phyloP scores from a whole-genome alignment of 2,329 filamentous ascomycete genomes.

The Aureobasidium sp. region DNA sequence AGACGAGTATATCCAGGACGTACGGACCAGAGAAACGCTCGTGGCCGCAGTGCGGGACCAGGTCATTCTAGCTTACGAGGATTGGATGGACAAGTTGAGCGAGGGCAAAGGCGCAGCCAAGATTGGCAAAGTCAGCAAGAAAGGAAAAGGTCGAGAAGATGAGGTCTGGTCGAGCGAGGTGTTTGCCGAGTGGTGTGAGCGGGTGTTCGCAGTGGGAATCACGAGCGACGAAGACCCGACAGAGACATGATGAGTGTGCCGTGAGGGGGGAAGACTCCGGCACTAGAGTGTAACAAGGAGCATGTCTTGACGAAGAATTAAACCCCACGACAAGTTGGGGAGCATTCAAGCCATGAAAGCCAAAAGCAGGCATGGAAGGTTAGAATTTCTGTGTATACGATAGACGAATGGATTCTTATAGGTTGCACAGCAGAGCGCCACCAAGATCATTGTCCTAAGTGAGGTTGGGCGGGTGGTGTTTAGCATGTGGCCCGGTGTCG shows the following conservation, averaged over 20 bases:
- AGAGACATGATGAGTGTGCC: not conserved
- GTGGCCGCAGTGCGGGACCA: slow-evolving; percentile 58
- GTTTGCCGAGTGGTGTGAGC: slow-evolving; percentile 55
- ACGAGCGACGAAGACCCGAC: not conserved
- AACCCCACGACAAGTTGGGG: not conserved
- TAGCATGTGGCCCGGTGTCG: not conserved
- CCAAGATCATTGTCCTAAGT: not conserved
- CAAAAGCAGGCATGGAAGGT: not conserved
- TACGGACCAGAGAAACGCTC: slow-evolving; percentile 57
- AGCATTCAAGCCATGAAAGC: not conserved
- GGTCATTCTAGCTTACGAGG: slow-evolving; percentile 54
- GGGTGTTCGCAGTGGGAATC: slow-evolving; percentile 48
- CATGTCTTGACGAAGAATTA: not conserved
- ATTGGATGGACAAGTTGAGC: slow-evolving; percentile 51
- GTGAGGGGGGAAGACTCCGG: not conserved
- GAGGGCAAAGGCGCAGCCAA: slow-evolving; percentile 27
- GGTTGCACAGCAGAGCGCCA: not conserved
- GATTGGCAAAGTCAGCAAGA: slow-evolving; percentile 31
- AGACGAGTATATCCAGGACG: slow-evolving; percentile 56
- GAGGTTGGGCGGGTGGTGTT: not conserved
- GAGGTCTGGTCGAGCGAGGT: slow-evolving; percentile 58
- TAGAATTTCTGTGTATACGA: not conserved
- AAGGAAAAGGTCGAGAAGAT: slow-evolving; percentile 54
- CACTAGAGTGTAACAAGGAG: not conserved
- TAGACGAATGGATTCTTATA: not conserved